Conservation (phyloP, 768 basidiomycete species). For the Mycena galericulata region DNA sequence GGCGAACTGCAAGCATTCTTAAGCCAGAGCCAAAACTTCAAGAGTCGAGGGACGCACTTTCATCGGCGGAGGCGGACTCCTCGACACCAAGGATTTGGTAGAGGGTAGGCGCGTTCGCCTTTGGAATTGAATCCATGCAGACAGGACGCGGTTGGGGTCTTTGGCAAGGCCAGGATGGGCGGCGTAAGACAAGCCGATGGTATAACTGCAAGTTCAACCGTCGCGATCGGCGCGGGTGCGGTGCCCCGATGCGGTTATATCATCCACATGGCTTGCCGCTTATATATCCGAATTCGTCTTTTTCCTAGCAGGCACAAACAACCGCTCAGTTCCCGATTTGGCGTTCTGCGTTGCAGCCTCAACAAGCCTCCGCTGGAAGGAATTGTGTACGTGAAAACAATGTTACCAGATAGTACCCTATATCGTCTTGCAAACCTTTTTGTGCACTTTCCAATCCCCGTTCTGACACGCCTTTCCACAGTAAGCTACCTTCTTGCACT, state of each 20-base stretch:
- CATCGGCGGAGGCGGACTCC: constrained; percentile 36
- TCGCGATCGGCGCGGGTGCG: constrained; percentile 17
- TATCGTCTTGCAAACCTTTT: constrained; percentile 26
- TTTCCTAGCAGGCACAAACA: neutral
- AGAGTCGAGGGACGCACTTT: constrained; percentile 35
- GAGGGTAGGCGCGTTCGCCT: constrained; percentile 16
- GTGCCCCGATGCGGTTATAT: constrained; percentile 17
- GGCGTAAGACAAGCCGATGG: neutral
- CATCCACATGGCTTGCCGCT: neutral
- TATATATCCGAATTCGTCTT: no score
- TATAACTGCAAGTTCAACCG: constrained; percentile 22
- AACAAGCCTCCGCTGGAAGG: no score
- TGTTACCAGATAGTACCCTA: no score
- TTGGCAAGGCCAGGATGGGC: constrained; percentile 24
- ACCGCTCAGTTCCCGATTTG: constrained; percentile 7
- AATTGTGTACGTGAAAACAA: no score
- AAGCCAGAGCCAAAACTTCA: neutral
- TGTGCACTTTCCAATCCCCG: constrained; percentile 52
- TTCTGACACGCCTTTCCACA: constrained; percentile 50
- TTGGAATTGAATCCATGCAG: constrained; percentile 17
- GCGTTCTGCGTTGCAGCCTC: no score
- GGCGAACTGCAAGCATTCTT: constrained; percentile 61
- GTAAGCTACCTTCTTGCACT: constrained; percentile 49
- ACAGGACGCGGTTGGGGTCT: neutral
- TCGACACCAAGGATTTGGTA: constrained; percentile 39